Base-by-base conservation (phyloP, 306 rosid species). In the Prunus armeniaca region DNA sequence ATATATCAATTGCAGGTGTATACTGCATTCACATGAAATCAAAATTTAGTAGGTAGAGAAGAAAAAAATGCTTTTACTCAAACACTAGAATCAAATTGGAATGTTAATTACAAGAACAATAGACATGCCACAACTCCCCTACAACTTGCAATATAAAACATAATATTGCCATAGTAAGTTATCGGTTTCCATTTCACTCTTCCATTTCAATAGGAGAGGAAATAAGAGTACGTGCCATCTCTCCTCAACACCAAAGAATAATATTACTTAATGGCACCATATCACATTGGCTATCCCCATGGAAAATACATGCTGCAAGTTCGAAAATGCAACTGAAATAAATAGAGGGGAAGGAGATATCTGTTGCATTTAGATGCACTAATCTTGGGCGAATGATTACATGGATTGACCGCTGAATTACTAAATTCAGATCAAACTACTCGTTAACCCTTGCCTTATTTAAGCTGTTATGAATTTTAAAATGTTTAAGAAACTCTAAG, bases 1-100 rank as follows among this genome's bases (percentile, higher is more conserved):
- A 94, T 61, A 94, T 86, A 84, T 94, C 98, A 82, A 94, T 94
- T 52, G 98, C 97, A 34, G 97, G 93, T n/a, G 98, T 94, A 85
- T 94, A 94, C 98, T 94, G 89, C 76, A 84, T 51, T 77, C 70
- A 80, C 30, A 85, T 46, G 30, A 43, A 63, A 75, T 50, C 22
- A 18, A 2, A 41, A 34, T 38, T 38, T 22, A 67, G 52, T 72
- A 67, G 41, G 73, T 43, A 56, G 69, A 38, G 13, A 47, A 76
- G 19, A 28, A 65, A n/a, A 2, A 2, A 45, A 20, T 41, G 41
- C 54, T 41, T 27, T 32, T 56, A 43, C 41, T 28, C 51, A 2
- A 63, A 46, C 38, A 63, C 41, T 43, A 15, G 28, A 51, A 65
- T 47, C 64, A 27, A 6, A 27, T 3, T 51, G 43, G 7, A 8